phyloP scores from a whole-genome alignment of 176 grass and related monocot genomes.

The Triticum urartu region DNA sequence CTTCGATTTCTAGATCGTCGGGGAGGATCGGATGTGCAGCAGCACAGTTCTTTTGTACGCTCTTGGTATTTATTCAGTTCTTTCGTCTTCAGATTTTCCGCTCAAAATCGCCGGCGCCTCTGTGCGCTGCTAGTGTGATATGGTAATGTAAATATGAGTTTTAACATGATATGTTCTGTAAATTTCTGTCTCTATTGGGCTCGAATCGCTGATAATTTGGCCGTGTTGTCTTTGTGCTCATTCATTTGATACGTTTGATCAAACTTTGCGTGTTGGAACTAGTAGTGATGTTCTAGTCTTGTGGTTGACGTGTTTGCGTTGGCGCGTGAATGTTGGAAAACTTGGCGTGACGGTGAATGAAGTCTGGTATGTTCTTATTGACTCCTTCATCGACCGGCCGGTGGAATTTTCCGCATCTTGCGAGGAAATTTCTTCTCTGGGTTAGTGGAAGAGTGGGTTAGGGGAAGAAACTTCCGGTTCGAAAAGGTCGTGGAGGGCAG shows the following conservation, averaged over 20 bases:
- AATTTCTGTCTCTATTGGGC: not conserved
- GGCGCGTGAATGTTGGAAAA: too few species aligned
- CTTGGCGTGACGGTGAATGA: too few species aligned
- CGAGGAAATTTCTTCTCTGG: too few species aligned
- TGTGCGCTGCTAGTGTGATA: not conserved
- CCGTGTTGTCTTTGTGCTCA: too few species aligned
- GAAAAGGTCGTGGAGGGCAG: too few species aligned
- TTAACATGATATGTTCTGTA: not conserved
- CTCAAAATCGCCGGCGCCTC: not conserved
- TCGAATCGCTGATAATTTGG: not conserved
- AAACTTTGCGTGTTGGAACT: not conserved
- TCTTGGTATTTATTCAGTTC: not conserved
- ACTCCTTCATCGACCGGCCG: too few species aligned
- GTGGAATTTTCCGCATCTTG: too few species aligned
- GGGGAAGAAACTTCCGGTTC: too few species aligned
- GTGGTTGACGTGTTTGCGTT: too few species aligned
- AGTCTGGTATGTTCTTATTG: too few species aligned
- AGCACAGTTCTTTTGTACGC: not conserved
- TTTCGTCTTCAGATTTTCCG: not conserved
- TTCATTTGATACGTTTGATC: not conserved
- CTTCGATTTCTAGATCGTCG: constrained; percentile 57
- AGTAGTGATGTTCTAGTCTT: not conserved
- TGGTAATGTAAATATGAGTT: constrained; percentile 39
- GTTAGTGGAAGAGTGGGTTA: too few species aligned
- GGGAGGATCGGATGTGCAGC: not conserved